A percentile compares a stretch with the other conserved stretches of the same genome.
These are phyloP conservation scores for Sporothrix curviconia DNA, from an alignment of 2,329 filamentous ascomycete species.

Conservation along the genomic window DNA sequence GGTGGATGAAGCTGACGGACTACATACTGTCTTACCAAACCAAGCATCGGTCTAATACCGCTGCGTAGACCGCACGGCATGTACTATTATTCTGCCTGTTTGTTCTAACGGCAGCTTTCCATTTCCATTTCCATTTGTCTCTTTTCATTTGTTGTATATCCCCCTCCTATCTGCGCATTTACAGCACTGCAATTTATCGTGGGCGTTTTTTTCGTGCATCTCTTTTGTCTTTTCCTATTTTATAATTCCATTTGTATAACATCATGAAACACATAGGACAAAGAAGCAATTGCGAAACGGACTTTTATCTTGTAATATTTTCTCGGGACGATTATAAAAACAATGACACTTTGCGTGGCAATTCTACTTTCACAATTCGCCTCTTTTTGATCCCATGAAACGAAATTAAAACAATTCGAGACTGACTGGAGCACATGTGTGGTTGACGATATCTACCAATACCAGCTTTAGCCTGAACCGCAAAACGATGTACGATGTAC, in stretches of 20 bases:
- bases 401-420: too few species aligned
- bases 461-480: too few species aligned
- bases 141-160: neutral
- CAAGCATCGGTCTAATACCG: too few species aligned
- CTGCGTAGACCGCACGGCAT: too few species aligned
- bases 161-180: neutral
- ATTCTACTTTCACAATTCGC: too few species aligned
- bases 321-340: too few species aligned
- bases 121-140: neutral
- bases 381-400: too few species aligned
- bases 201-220: neutral
- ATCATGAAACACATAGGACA: slow-evolving; percentile 5
- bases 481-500: too few species aligned
- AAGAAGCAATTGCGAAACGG: neutral
- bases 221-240: neutral
- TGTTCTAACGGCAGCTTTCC: neutral
- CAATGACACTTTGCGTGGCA: neutral
- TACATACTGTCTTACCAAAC: neutral
- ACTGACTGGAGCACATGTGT: too few species aligned
- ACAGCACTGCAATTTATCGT: neutral
- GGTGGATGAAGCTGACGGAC: too few species aligned
- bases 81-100: neutral
- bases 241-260: neutral
- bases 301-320: too few species aligned
- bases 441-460: too few species aligned